Evolutionary conservation across 129 eudicot genomes (phyloP).

Genomic region (Oenanthe sinensis): DNA sequence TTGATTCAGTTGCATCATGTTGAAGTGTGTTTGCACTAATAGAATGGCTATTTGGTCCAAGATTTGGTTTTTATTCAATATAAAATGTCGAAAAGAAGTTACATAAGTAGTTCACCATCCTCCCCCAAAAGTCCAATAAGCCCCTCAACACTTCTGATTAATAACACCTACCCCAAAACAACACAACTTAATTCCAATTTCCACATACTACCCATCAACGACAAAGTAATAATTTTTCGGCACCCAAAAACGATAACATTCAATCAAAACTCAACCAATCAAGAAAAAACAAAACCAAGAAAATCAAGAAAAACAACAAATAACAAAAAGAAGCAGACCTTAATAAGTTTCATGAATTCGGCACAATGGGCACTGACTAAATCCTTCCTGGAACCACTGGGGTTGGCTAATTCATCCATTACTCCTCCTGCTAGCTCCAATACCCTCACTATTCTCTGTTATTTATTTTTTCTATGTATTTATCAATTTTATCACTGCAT

Average conservation of each 20-base stretch:
- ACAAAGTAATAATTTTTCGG: neutral
- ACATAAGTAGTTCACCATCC: neutral
- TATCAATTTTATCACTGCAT: neutral
- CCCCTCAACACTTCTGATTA: neutral
- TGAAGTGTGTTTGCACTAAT: neutral
- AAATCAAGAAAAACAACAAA: too few species aligned
- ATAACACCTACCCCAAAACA: neutral
- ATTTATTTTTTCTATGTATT: neutral
- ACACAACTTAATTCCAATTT: neutral
- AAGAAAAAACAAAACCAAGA: too few species aligned
- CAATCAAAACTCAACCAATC: neutral
- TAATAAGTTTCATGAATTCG: constrained; percentile 82
- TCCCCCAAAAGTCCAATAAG: neutral
- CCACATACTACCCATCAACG: neutral
- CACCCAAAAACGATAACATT: neutral
- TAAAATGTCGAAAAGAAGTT: neutral
- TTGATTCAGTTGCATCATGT: neutral
- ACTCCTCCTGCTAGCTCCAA: constrained; percentile 87
- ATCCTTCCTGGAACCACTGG: constrained; percentile 83
- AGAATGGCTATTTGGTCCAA: neutral
- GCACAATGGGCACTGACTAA: constrained; percentile 61
- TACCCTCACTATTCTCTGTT: constrained; percentile 70
- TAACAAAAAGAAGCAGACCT: constrained; percentile 25
- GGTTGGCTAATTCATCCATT: constrained; percentile 82
- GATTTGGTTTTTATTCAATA: neutral